phyloP scores from a whole-genome alignment of 2,329 filamentous ascomycete genomes.

The Atkinsonella texensis region DNA sequence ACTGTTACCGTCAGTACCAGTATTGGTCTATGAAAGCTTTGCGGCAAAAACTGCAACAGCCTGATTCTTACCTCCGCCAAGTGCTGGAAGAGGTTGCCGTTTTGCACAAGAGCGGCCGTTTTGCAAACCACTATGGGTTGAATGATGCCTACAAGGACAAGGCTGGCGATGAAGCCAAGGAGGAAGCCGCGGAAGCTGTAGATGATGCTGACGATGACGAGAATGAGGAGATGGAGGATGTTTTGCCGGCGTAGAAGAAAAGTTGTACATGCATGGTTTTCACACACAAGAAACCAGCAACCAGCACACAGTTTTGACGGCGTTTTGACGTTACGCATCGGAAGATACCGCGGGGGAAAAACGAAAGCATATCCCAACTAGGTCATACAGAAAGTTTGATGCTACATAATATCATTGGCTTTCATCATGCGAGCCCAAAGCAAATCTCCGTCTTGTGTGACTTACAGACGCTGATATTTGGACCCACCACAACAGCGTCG shows the following conservation, averaged over 20 bases:
- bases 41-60: conserved; percentile 66
- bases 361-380: conserved; percentile 14
- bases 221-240: conserved; percentile 68
- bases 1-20: conserved; percentile 70
- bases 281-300: too few species aligned
- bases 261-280: too few species aligned
- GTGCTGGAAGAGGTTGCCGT: conserved; percentile 73
- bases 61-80: conserved; percentile 84
- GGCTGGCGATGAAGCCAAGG: conserved; percentile 33
- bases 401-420: neutral
- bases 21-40: conserved; percentile 93
- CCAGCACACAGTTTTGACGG: neutral
- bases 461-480: too few species aligned
- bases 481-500: too few species aligned
- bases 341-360: neutral
- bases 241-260: conserved; percentile 27
- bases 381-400: conserved; percentile 7
- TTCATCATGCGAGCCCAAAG: neutral
- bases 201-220: conserved; percentile 57
- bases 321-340: neutral
- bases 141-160: conserved; percentile 42
- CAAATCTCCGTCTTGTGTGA: neutral
- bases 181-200: conserved; percentile 40
- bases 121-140: conserved; percentile 76
- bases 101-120: conserved; percentile 70